phyloP scores from a whole-genome alignment of 2,329 filamentous ascomycete genomes.

The Orbilia oligospora region DNA sequence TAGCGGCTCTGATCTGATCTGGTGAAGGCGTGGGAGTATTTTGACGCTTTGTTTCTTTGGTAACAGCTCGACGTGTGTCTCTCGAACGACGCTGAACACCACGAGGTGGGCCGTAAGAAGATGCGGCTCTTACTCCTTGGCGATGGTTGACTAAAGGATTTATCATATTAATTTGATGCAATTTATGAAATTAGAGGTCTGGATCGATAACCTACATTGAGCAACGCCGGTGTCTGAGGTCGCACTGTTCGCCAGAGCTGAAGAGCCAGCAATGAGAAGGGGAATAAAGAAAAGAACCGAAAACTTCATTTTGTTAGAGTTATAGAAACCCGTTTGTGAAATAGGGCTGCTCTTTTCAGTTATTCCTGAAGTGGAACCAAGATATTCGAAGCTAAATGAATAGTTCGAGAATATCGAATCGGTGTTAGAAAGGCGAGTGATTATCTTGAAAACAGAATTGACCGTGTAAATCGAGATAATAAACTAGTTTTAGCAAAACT shows the following conservation, averaged over 20 bases:
- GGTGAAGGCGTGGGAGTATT: background rate
- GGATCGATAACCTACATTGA: slow-evolving; percentile 13
- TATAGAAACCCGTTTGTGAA: background rate
- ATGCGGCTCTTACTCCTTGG: slow-evolving; percentile 18
- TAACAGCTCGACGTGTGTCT: background rate
- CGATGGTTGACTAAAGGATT: slow-evolving; percentile 6
- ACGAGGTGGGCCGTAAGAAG: slow-evolving; percentile 3
- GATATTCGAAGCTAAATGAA: slow-evolving; percentile 5
- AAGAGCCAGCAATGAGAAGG: background rate
- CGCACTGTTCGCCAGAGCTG: background rate
- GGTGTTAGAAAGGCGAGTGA: background rate
- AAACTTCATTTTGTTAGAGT: background rate
- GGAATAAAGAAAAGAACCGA: slow-evolving; percentile 1
- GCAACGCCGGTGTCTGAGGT: background rate
- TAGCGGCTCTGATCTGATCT: slow-evolving; percentile 12
- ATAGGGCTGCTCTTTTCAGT: background rate
- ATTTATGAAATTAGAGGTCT: background rate
- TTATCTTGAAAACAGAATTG: background rate
- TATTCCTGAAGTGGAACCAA: background rate
- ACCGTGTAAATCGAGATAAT: background rate
- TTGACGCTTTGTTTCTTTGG: slow-evolving; percentile 15
- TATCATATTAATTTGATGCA: slow-evolving; percentile 7
- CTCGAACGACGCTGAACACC: background rate
- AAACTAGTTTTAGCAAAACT: background rate
- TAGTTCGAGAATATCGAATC: slow-evolving; percentile 7